Evolutionary conservation across 306 rosid genomes (phyloP), one percentile per base, ranked within the genome.

Genomic region (Chamaecrista fasciculata): DNA sequence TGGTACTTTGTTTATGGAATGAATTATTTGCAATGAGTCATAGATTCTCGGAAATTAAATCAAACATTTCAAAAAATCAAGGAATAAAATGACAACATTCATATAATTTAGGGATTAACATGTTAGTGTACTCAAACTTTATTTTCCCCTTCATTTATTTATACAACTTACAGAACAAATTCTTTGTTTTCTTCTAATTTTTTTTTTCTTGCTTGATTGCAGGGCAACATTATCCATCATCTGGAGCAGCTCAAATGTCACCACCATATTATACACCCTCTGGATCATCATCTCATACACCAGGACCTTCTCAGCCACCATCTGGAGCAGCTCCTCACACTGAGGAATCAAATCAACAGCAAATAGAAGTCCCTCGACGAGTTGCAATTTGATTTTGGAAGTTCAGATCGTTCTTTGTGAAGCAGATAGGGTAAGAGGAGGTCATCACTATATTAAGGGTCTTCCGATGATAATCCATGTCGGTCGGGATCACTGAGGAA

Each of bases 301-400:
- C 63, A 25, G 72, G 74, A 67, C 78, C 66, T 25, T 39, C 66
- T 62, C 75, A 76, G 52, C 72, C 72, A 24, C 47, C 78, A 47
- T 62, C 86, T 43, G 77, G 70, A 66, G 10, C 75, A 49, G 25
- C 73, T 63, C 42, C 79, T 70, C 78, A 59, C 56, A 58, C 67
- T 60, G 77, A 78, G 37, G 81, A 70, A 74, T 50, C 79, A 53
- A 74, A 72, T 69, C 81, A 77, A 24, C 75, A 64, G 40, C 76
- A 79, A 61, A 62, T 79, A 31, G 86, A 82, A 76, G 69, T 50
- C 19, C 70, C 83, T 31, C 85, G 69, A 58, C 75, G 74, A 60
- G 78, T 67, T 67, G 86, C 80, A 44, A 82, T 74, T 52, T 80
- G 85, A 78, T 72, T 51, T 64, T 80, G 57, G 60, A 52, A 65